Evolutionary conservation across 2,329 filamentous ascomycete species (phyloP).

Genomic region (Cladosporium sp.): DNA sequence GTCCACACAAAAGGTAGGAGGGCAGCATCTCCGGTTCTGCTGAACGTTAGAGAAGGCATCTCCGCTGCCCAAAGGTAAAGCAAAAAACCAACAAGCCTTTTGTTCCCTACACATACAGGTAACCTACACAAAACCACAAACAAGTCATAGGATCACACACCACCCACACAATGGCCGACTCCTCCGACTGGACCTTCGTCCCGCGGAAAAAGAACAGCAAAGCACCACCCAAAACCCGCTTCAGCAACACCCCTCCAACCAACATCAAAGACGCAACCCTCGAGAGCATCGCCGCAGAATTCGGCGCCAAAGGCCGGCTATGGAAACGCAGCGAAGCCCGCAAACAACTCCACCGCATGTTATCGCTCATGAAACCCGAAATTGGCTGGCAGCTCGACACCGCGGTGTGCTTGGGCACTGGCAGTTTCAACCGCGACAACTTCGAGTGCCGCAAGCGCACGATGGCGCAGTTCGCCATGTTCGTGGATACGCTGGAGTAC

Average conservation of each 20-base stretch:
- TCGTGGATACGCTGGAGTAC: conserved; percentile 32
- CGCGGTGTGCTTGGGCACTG: conserved; percentile 36
- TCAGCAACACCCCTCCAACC: neutral
- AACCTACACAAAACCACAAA: neutral
- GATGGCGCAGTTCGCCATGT: conserved; percentile 38
- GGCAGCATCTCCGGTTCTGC: neutral
- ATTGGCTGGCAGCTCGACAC: conserved; percentile 30
- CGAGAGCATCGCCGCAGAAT: conserved; percentile 27
- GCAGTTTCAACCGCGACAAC: conserved; percentile 37
- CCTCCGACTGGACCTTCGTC: conserved; percentile 17
- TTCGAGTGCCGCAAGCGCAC: conserved; percentile 33
- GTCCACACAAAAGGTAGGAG: neutral
- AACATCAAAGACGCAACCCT: conserved; percentile 26
- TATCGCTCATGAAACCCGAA: conserved; percentile 28
- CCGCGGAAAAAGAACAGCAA: conserved; percentile 12
- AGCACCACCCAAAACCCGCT: neutral
- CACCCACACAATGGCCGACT: conserved; percentile 11
- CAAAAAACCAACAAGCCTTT: neutral
- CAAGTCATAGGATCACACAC: neutral
- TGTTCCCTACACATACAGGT: neutral
- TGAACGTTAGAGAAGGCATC: neutral
- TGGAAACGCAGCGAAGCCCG: conserved; percentile 32
- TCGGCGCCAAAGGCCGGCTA: conserved; percentile 25
- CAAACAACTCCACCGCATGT: conserved; percentile 24
- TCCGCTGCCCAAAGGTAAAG: neutral